Percentiles rank a stretch among this genome's conserved stretches.
Conservation (phyloP, 495 filamentous ascomycete species). For the Glutinoglossum americanum region DNA sequence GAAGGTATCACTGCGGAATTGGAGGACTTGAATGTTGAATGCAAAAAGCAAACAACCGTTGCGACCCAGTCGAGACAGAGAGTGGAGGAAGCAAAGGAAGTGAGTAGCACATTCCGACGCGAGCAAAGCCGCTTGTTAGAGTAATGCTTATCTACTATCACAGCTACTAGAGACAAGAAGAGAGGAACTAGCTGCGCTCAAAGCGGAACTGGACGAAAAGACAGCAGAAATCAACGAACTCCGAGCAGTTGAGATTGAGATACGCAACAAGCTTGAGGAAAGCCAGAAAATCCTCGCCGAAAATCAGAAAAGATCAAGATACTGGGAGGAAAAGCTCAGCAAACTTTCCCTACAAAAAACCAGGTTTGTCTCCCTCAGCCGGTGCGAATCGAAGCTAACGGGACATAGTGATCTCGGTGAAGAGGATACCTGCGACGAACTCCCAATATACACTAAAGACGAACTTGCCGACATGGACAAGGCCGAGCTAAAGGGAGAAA, state of each 20-base stretch:
- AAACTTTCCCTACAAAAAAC: slow-evolving; percentile 64
- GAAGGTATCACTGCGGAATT: slow-evolving; percentile 45
- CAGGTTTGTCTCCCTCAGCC: slow-evolving; percentile 14
- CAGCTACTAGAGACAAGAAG: slow-evolving; percentile 54
- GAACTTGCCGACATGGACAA: slow-evolving; percentile 89
- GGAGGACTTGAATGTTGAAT: slow-evolving; percentile 51
- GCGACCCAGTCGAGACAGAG: slow-evolving; percentile 48
- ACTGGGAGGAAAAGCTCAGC: slow-evolving; percentile 75
- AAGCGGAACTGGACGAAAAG: slow-evolving; percentile 71
- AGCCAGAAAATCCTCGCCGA: slow-evolving; percentile 75
- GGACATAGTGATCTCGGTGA: slow-evolving; percentile 16
- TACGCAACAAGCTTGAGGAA: slow-evolving; percentile 93
- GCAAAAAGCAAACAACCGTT: slow-evolving; percentile 49
- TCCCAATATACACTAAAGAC: slow-evolving; percentile 70
- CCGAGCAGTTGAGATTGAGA: slow-evolving; percentile 81
- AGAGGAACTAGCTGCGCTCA: slow-evolving; percentile 55
- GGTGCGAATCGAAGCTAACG: not conserved
- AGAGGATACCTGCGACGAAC: slow-evolving; percentile 17
- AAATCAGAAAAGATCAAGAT: slow-evolving; percentile 60
- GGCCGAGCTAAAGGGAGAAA: slow-evolving; percentile 62
- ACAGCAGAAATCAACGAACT: slow-evolving; percentile 74
- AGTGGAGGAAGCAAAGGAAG: slow-evolving; percentile 71
- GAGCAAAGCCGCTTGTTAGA: not conserved
- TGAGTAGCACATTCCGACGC: slow-evolving; percentile 10
- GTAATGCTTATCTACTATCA: slow-evolving; percentile 5